Evolutionary conservation across 208 protist species (phyloP).

Genomic region (Leptomonas seymouri): DNA sequence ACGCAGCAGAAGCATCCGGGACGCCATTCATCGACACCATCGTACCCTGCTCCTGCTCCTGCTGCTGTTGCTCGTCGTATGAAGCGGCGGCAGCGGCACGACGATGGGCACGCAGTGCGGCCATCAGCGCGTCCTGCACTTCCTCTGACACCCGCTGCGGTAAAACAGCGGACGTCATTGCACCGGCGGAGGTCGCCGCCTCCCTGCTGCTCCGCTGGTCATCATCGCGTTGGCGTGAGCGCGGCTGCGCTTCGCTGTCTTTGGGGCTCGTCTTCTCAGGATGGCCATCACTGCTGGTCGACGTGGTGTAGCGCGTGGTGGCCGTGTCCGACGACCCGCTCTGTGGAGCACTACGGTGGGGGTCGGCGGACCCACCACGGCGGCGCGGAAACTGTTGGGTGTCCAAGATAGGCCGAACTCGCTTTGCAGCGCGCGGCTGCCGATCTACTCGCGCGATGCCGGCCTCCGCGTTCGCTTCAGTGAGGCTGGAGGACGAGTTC

Average conservation of each 20-base stretch:
- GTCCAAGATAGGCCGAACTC: slow-evolving; percentile 24
- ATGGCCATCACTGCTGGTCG: not conserved
- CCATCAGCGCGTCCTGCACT: slow-evolving; percentile 17
- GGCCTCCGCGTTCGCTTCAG: not conserved
- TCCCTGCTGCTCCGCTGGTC: not conserved
- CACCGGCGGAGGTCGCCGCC: not conserved
- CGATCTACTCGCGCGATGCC: not conserved
- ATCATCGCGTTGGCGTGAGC: not conserved
- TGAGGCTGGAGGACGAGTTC: not conserved
- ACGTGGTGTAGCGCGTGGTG: slow-evolving; percentile 32
- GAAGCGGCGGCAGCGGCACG: not conserved
- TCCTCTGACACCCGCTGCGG: slow-evolving; percentile 21
- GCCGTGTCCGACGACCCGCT: slow-evolving; percentile 15
- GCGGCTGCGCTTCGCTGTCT: not conserved
- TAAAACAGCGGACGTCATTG: slow-evolving; percentile 1
- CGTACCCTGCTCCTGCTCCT: not conserved
- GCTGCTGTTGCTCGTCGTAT: not conserved
- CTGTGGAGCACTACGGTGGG: too few relatives aligned
- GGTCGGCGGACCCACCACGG: not conserved
- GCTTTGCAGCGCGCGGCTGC: not conserved
- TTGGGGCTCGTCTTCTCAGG: too few relatives aligned
- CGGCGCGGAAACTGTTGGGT: slow-evolving; percentile 3
- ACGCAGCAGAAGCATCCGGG: slow-evolving; percentile 3
- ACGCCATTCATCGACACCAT: not conserved
- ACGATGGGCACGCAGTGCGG: slow-evolving; percentile 18